phyloP scores from a whole-genome alignment of 2,329 filamentous ascomycete species.

The Polychaeton citri region DNA sequence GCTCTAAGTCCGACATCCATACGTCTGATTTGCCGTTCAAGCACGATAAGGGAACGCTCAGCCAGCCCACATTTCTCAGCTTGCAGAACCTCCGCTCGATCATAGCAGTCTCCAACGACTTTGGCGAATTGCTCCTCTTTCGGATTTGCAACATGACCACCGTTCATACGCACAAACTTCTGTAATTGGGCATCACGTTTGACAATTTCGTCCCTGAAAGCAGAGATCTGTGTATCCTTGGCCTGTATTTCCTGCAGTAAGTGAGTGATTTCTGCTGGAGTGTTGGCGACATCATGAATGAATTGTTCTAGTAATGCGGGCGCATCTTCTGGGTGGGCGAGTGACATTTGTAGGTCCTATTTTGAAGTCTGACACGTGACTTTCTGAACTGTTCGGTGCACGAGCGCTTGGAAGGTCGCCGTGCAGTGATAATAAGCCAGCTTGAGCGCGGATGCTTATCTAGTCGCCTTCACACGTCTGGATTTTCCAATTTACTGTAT shows the following conservation, averaged over 20 bases:
- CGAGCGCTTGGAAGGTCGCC: too few relatives aligned
- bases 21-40: conserved; percentile 51
- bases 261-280: conserved; percentile 71
- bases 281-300: conserved; percentile 61
- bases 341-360: conserved; percentile 8
- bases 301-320: conserved; percentile 67
- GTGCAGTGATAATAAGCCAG: too few relatives aligned
- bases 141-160: conserved; percentile 59
- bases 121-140: conserved; percentile 58
- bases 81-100: conserved; percentile 55
- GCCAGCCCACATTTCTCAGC: conserved; percentile 61
- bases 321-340: conserved; percentile 44
- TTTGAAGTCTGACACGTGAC: too few relatives aligned
- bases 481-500: too few relatives aligned
- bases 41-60: conserved; percentile 49
- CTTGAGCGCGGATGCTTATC: too few relatives aligned
- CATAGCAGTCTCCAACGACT: conserved; percentile 54
- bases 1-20: conserved; percentile 50
- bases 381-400: too few relatives aligned
- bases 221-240: conserved; percentile 60
- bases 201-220: conserved; percentile 55
- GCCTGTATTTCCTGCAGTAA: conserved; percentile 71
- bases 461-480: too few relatives aligned
- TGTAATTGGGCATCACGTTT: conserved; percentile 64
- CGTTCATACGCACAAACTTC: conserved; percentile 67